A percentile compares a stretch with the other conserved stretches of the same genome.
These are phyloP conservation scores for Gaillardinia entomophila DNA, from an alignment of 805 yeast species.

Conservation along the genomic window DNA sequence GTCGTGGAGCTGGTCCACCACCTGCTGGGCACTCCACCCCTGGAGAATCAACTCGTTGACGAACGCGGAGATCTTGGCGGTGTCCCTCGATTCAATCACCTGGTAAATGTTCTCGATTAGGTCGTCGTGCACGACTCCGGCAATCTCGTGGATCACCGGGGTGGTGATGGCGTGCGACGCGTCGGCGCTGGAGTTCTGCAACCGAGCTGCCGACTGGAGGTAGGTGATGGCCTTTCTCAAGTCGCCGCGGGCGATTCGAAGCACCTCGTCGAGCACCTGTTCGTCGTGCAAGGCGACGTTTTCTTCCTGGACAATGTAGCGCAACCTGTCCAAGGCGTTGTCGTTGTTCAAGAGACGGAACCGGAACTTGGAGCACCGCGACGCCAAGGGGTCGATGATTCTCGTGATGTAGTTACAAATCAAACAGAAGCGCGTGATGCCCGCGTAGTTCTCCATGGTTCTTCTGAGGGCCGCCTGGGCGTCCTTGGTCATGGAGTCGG, in stretches of 20 bases:
- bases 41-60: constrained; percentile 51
- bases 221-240: constrained; percentile 88
- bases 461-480: constrained; percentile 95
- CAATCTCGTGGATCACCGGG: constrained; percentile 56
- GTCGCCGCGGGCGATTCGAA: constrained; percentile 82
- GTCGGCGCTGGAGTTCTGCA: constrained; percentile 30
- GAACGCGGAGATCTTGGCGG: constrained; percentile 26
- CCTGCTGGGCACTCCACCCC: constrained; percentile 78
- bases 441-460: constrained; percentile 87
- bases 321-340: constrained; percentile 65
- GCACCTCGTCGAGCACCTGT: constrained; percentile 55
- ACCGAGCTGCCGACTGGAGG: constrained; percentile 75
- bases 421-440: constrained; percentile 84
- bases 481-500: constrained; percentile 95
- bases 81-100: constrained; percentile 19
- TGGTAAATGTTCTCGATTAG: constrained; percentile 38
- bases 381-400: constrained; percentile 93
- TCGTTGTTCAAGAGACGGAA: constrained; percentile 70
- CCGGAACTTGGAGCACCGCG: constrained; percentile 93
- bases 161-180: constrained; percentile 40
- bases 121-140: constrained; percentile 63
- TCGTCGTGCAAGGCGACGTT: constrained; percentile 30
- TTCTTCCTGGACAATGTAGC: constrained; percentile 48
- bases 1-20: constrained; percentile 69
- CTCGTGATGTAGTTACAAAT: constrained; percentile 96